Percentiles rank a stretch among this genome's conserved stretches.
Evolutionary conservation across 106 monocot genomes (phyloP).

Genomic region (Apostasia shenzhenica): DNA sequence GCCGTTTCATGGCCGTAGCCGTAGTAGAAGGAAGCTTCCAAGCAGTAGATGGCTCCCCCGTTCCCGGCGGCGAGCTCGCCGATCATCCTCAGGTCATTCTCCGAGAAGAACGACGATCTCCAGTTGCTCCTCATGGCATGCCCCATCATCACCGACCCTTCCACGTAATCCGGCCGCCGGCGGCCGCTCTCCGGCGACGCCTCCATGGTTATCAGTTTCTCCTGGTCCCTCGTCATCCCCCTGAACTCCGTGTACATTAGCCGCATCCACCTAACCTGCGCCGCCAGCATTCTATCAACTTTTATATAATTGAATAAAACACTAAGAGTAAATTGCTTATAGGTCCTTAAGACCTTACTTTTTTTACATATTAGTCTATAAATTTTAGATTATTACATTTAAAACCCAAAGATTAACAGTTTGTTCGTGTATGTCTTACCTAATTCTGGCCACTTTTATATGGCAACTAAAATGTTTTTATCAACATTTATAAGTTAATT

Average conservation of each 20-base stretch:
- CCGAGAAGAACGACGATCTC: conserved; percentile 36
- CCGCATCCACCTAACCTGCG: conserved; percentile 35
- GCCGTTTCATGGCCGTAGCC: background rate
- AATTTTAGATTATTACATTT: too few relatives aligned
- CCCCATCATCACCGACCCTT: conserved; percentile 31
- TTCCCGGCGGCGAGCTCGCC: background rate
- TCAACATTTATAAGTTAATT: too few relatives aligned
- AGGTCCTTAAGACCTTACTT: too few relatives aligned
- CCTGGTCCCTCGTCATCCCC: conserved; percentile 29
- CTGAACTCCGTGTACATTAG: conserved; percentile 30
- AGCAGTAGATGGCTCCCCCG: conserved; percentile 17
- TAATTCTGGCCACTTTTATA: too few relatives aligned
- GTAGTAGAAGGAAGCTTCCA: conserved; percentile 21
- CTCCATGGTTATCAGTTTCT: conserved; percentile 14
- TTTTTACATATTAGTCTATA: too few relatives aligned
- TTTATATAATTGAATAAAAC: background rate
- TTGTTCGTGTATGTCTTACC: too few relatives aligned
- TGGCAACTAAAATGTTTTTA: too few relatives aligned
- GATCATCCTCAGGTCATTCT: conserved; percentile 8
- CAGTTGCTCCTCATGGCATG: conserved; percentile 15
- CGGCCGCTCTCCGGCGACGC: background rate
- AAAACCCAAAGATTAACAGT: too few relatives aligned
- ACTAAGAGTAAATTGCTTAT: too few relatives aligned
- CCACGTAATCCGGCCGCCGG: conserved; percentile 24
- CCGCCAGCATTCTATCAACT: background rate